phyloP scores from a whole-genome alignment of 2,329 filamentous ascomycete species.

The Tympanopsis confertula region DNA sequence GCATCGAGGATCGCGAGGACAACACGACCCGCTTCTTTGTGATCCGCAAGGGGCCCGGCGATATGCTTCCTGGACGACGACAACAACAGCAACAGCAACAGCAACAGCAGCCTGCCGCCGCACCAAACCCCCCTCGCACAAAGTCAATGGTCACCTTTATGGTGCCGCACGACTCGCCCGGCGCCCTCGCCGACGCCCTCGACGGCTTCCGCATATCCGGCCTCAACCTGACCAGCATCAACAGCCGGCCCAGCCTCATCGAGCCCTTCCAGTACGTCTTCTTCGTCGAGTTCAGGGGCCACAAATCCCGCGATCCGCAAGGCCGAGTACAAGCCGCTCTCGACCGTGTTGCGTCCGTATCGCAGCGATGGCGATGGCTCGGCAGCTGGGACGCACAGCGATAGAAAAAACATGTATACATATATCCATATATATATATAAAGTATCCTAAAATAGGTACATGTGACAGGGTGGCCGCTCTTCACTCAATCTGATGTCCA shows the following conservation, averaged over 20 bases:
- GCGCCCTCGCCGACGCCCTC: constrained; percentile 72
- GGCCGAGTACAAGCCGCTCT: constrained; percentile 50
- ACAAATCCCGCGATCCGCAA: constrained; percentile 36
- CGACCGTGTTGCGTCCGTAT: constrained; percentile 40
- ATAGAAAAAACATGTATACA: constrained; percentile 2
- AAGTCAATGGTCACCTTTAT: constrained; percentile 80
- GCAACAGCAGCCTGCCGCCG: constrained; percentile 6
- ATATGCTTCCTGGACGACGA: constrained; percentile 5
- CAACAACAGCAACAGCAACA: constrained; percentile 8
- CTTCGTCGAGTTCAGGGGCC: constrained; percentile 78
- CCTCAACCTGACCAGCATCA: constrained; percentile 83
- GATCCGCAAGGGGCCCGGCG: constrained; percentile 24
- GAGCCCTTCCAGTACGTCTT: constrained; percentile 85
- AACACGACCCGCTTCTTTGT: constrained; percentile 76
- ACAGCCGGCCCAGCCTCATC: constrained; percentile 66
- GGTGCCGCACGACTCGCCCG: constrained; percentile 64
- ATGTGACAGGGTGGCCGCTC: not conserved
- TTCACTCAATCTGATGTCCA: not conserved
- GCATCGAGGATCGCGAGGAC: constrained; percentile 62
- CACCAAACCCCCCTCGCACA: constrained; percentile 11
- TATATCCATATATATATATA: not conserved
- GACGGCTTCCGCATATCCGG: constrained; percentile 62
- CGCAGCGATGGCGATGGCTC: constrained; percentile 55
- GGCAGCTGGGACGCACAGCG: constrained; percentile 49
- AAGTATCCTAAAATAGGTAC: too few species aligned